Percentiles rank a stretch among this genome's conserved stretches.
Evolutionary conservation across 2,329 filamentous ascomycete species (phyloP).

Genomic region (Cytospora paraplurivora): DNA sequence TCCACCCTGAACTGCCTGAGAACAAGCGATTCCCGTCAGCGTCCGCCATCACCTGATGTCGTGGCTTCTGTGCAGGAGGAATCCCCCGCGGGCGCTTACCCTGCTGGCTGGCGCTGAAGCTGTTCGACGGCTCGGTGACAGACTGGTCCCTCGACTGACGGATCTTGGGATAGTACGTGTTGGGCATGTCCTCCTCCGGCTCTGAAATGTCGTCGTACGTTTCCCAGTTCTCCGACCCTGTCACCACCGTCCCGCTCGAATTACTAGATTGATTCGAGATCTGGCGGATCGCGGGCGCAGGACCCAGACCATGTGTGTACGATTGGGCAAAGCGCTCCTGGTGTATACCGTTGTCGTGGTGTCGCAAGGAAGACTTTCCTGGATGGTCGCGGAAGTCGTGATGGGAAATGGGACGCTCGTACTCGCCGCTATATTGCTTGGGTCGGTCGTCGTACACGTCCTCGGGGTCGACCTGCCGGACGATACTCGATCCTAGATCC

Average conservation of each 20-base stretch:
- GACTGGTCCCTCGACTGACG: constrained; percentile 56
- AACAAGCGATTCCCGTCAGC: constrained; percentile 63
- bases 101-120: constrained; percentile 56
- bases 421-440: constrained; percentile 36
- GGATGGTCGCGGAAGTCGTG: constrained; percentile 46
- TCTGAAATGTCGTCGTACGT: constrained; percentile 87
- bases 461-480: constrained; percentile 69
- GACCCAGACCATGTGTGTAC: constrained; percentile 46
- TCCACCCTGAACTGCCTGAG: constrained; percentile 67
- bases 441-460: constrained; percentile 78
- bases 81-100: constrained; percentile 58
- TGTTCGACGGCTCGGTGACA: constrained; percentile 43
- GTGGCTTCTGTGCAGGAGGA: constrained; percentile 50
- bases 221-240: constrained; percentile 96
- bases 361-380: constrained; percentile 24
- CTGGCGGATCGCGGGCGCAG: constrained; percentile 59
- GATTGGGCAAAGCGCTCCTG: constrained; percentile 38
- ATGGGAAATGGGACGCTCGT: constrained; percentile 40
- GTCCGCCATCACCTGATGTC: constrained; percentile 53
- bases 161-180: constrained; percentile 79
- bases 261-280: constrained; percentile 67
- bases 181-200: constrained; percentile 68
- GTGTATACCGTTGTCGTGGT: constrained; percentile 28
- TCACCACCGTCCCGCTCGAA: constrained; percentile 59
- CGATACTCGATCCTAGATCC: constrained; percentile 56